phyloP scores from a whole-genome alignment of 2,329 filamentous ascomycete genomes.

The Talaromyces rugulosus region DNA sequence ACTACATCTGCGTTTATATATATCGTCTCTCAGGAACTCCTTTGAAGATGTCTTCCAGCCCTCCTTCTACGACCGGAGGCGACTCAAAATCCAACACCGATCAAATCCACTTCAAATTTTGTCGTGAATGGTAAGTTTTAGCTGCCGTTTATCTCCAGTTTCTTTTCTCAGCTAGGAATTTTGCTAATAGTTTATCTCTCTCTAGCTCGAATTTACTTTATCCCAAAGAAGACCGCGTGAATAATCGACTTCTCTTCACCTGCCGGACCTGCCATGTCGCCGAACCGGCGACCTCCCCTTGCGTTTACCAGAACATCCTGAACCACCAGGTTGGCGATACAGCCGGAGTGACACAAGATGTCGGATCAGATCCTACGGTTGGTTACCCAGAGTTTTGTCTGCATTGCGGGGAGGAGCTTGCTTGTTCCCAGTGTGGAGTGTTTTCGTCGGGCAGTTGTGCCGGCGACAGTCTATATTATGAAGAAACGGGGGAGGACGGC shows the following conservation, averaged over 20 bases:
- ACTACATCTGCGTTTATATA: neutral
- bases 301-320: slow-evolving; percentile 92
- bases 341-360: slow-evolving; percentile 94
- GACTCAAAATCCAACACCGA: slow-evolving; percentile 45
- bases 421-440: slow-evolving; percentile 51
- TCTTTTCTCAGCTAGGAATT: neutral
- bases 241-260: slow-evolving; percentile 84
- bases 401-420: slow-evolving; percentile 55
- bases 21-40: neutral
- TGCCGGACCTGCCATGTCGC: slow-evolving; percentile 94
- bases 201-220: slow-evolving; percentile 90
- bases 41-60: slow-evolving; percentile 38
- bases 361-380: slow-evolving; percentile 97
- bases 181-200: neutral
- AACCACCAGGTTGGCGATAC: slow-evolving; percentile 91
- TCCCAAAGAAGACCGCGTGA: slow-evolving; percentile 85
- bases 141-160: no score
- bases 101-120: slow-evolving; percentile 96
- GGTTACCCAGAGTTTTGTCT: slow-evolving; percentile 60
- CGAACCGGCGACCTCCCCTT: slow-evolving; percentile 79
- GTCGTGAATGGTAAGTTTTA: slow-evolving; percentile 75
- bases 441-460: slow-evolving; percentile 16
- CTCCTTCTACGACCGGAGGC: slow-evolving; percentile 36
- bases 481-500: slow-evolving; percentile 14
- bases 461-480: slow-evolving; percentile 8